These are phyloP conservation scores for Tetrapisispora nanseiensis DNA, from an alignment of 805 yeast genomes.

Conservation along the genomic window DNA sequence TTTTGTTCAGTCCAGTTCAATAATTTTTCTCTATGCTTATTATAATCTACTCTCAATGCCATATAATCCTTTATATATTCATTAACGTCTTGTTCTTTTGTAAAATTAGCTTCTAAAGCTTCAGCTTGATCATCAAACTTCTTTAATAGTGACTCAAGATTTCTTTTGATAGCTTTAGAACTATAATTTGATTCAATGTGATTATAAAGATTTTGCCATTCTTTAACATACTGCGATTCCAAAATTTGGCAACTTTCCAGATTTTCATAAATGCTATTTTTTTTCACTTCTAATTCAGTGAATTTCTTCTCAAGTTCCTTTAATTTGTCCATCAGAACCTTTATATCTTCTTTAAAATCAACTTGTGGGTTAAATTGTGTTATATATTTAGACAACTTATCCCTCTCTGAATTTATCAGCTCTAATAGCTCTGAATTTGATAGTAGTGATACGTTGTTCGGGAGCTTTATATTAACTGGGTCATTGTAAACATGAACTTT, in stretches of 20 bases:
- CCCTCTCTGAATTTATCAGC: slow-evolving; percentile 10
- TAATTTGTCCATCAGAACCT: slow-evolving; percentile 8
- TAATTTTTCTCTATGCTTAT: slow-evolving; percentile 38
- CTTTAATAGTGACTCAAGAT: slow-evolving; percentile 23
- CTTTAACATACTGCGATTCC: slow-evolving; percentile 23
- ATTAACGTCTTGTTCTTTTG: slow-evolving; percentile 25
- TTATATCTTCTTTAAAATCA: slow-evolving; percentile 6
- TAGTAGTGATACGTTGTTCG: slow-evolving; percentile 17
- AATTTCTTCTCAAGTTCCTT: slow-evolving; percentile 18
- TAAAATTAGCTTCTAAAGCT: slow-evolving; percentile 7
- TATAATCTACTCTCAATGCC: slow-evolving; percentile 33
- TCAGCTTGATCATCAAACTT: slow-evolving; percentile 25
- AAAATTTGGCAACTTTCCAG: slow-evolving; percentile 20
- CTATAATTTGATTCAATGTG: slow-evolving; percentile 35
- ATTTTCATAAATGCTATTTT: slow-evolving; percentile 19
- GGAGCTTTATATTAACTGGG: slow-evolving; percentile 10
- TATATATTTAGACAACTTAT: slow-evolving; percentile 15
- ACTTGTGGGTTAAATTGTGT: slow-evolving; percentile 17
- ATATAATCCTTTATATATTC: slow-evolving; percentile 36
- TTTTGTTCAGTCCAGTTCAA: slow-evolving; percentile 33
- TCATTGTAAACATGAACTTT: too few relatives aligned
- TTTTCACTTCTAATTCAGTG: slow-evolving; percentile 18
- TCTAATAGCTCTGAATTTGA: slow-evolving; percentile 18
- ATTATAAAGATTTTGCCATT: slow-evolving; percentile 31
- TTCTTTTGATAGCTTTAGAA: slow-evolving; percentile 25